phyloP scores from a whole-genome alignment of 768 basidiomycete species.

The Tricholoma bakamatsutake region DNA sequence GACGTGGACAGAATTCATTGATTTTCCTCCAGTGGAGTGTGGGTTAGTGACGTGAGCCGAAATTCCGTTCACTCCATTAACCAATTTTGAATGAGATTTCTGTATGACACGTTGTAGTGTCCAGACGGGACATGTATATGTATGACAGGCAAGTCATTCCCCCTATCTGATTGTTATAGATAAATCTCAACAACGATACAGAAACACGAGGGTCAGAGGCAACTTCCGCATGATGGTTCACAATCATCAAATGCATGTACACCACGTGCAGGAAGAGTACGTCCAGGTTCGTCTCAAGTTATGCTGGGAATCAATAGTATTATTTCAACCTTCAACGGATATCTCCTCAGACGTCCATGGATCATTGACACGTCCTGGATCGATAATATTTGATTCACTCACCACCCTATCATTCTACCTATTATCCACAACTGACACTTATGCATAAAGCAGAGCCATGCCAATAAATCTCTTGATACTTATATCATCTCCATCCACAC shows the following conservation, averaged over 20 bases:
- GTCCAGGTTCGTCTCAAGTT: background rate
- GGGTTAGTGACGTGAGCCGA: too few relatives aligned
- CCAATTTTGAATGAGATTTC: background rate
- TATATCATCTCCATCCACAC: slow-evolving; percentile 19
- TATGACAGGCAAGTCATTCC: slow-evolving; percentile 20
- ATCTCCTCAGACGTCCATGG: too few relatives aligned
- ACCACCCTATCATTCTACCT: too few relatives aligned
- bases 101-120: slow-evolving; percentile 12
- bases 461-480: slow-evolving; percentile 14
- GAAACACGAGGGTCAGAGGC: slow-evolving; percentile 8
- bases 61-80: background rate
- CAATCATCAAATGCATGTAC: background rate
- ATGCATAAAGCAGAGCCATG: slow-evolving; percentile 4
- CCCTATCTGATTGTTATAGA: background rate
- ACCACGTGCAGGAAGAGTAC: slow-evolving; percentile 9
- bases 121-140: slow-evolving; percentile 24
- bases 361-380: too few relatives aligned
- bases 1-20: background rate
- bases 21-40: slow-evolving; percentile 4
- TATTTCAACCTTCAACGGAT: too few relatives aligned
- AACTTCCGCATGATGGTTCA: background rate
- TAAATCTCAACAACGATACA: background rate
- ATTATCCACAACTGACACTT: too few relatives aligned
- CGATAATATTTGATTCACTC: too few relatives aligned
- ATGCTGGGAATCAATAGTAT: too few relatives aligned